Conservation (phyloP, 2,329 filamentous ascomycete genomes). For the Venturia pyrina region DNA sequence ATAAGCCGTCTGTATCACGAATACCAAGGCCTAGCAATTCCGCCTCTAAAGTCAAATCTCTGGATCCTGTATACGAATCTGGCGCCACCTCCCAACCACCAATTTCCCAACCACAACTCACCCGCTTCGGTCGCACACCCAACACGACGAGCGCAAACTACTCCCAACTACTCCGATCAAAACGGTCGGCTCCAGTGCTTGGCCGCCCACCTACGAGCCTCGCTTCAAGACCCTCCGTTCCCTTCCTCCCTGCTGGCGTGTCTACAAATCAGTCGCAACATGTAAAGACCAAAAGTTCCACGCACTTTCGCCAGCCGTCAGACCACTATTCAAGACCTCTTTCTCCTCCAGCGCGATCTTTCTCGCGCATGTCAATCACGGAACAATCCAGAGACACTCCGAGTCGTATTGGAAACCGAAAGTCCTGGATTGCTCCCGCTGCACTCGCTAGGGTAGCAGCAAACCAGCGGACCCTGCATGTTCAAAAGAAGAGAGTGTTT, state of each 20-base stretch:
- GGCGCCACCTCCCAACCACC: conserved; percentile 60
- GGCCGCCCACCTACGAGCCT: conserved; percentile 48
- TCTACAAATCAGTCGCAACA: conserved; percentile 70
- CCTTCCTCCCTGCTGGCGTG: conserved; percentile 71
- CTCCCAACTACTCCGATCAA: conserved; percentile 44
- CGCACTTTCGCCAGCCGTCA: conserved; percentile 54
- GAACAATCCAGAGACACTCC: conserved; percentile 38
- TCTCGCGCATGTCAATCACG: conserved; percentile 34
- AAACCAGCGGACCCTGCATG: conserved; percentile 48
- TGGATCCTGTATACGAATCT: conserved; percentile 90
- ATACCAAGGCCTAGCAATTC: conserved; percentile 72
- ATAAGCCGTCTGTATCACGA: conserved; percentile 57
- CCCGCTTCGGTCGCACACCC: conserved; percentile 37
- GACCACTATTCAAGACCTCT: conserved; percentile 30
- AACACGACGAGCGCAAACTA: conserved; percentile 37
- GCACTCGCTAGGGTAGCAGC: conserved; percentile 41
- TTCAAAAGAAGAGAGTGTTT: conserved; percentile 65
- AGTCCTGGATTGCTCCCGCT: conserved; percentile 38
- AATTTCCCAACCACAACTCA: conserved; percentile 41
- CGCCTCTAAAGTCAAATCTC: conserved; percentile 49
- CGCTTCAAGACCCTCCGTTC: conserved; percentile 54
- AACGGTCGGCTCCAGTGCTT: conserved; percentile 51
- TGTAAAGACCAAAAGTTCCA: conserved; percentile 58
- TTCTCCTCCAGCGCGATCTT: conserved; percentile 36
- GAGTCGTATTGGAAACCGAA: conserved; percentile 32